Base-by-base conservation (phyloP, 768 basidiomycete species). In the Cubamyces sp. region DNA sequence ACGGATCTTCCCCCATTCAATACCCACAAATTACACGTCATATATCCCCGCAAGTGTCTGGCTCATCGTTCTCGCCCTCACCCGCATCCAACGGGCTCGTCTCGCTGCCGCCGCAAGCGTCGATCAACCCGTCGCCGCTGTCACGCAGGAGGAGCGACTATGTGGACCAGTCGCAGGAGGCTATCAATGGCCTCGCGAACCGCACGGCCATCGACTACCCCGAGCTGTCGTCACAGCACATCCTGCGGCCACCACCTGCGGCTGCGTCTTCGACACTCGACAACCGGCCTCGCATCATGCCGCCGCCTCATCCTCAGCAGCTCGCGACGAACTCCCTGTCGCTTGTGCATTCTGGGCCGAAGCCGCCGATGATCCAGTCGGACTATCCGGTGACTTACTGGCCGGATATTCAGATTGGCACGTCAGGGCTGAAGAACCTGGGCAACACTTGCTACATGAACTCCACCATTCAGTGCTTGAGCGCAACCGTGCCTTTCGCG, bases 381-480 rank as follows among this genome's bases (percentile, higher is more conserved):
- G 86, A 89, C 48, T 95, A 91, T 71, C 90, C 91, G 4, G 87
- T 94, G 21, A 80, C 80, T 5, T 96, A 91, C 73, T 98, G 95
- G 95, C 75, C 81, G 15, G 92, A 95, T 71, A 79, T 85, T 42
- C 84, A 88, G 63, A 86, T 95, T 56, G 90, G 88, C 23, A 87
- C 86, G 19, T 86, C 88, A 0, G 96, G 96, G 3, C 74, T 99
- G 71, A 96, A 96, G 83, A 99, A 99, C 73, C 71, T 98, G 62
- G 89, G 91, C 18, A 98, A 98, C 73, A 99, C 97, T 8, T 99
- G 97, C 74, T 99, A 98, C 72, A 98, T 98, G 94, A 98, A 98
- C 73, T 92, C 97, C 30, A 95, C 94, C 6, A 85, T 99, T 16
- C 97, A 99, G 75, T 99, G 97, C 74, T 78, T 99, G 71, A 94